Evolutionary conservation across 305 asterid genomes (phyloP).

Genomic region (Fraxinus dipetala): DNA sequence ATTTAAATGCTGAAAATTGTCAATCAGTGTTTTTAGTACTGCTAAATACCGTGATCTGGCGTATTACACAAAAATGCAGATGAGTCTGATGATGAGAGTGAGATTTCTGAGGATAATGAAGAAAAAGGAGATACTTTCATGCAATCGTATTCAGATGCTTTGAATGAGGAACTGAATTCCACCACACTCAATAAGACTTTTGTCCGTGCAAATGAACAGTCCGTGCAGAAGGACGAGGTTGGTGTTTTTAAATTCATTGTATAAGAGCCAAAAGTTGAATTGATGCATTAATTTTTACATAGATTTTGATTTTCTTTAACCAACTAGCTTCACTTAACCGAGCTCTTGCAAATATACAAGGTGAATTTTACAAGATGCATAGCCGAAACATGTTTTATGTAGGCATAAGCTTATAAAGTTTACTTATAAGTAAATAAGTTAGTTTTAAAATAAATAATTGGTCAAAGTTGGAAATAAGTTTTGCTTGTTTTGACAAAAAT

Average conservation of each 20-base stretch:
- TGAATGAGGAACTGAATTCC: constrained; percentile 74
- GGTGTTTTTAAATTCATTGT: constrained; percentile 6
- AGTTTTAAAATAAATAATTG: neutral
- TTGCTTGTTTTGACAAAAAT: neutral
- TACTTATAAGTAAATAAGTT: neutral
- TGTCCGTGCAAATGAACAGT: constrained; percentile 52
- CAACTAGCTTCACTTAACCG: neutral
- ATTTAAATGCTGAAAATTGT: neutral
- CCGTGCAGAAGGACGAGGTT: constrained; percentile 58
- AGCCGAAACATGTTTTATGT: neutral
- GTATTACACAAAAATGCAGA: constrained; percentile 40
- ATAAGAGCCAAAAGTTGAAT: neutral
- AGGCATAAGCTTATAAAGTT: neutral
- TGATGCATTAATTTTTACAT: neutral
- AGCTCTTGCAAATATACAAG: neutral
- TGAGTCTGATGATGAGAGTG: constrained; percentile 61
- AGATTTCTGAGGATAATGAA: constrained; percentile 44
- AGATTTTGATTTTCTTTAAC: neutral
- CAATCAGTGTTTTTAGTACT: constrained; percentile 5
- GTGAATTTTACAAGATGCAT: neutral
- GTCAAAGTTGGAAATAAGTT: neutral
- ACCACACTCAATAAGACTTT: constrained; percentile 70
- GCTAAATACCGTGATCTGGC: constrained; percentile 1
- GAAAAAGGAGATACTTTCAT: constrained; percentile 59
- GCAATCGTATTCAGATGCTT: constrained; percentile 63